Conservation (phyloP, 2,329 filamentous ascomycete species). For the Beauveria sp. region DNA sequence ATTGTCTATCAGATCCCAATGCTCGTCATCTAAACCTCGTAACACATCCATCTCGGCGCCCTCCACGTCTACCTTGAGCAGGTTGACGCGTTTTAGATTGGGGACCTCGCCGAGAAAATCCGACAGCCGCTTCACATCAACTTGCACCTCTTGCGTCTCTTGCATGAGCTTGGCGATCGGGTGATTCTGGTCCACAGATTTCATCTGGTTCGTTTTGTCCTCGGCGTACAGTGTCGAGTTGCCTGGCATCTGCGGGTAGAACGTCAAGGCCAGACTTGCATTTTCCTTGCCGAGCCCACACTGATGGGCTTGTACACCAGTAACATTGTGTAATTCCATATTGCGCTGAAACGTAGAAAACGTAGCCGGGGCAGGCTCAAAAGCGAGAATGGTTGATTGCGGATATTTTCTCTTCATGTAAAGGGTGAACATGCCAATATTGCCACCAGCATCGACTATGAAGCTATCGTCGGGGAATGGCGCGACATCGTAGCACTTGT, state of each 20-base stretch:
- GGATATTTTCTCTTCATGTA: conserved; percentile 21
- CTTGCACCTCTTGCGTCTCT: conserved; percentile 9
- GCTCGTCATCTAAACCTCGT: conserved; percentile 16
- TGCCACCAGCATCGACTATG: conserved; percentile 20
- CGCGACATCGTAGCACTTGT: conserved; percentile 17
- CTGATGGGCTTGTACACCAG: conserved; percentile 11
- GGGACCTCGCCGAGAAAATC: conserved; percentile 11
- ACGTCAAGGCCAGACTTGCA: conserved; percentile 13
- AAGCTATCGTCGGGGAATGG: conserved; percentile 12
- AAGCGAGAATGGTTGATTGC: conserved; percentile 18
- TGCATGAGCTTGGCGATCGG: conserved; percentile 5
- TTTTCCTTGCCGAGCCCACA: conserved; percentile 12
- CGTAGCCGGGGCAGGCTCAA: conserved; percentile 19
- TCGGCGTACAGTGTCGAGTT: conserved; percentile 17
- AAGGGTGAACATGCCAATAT: conserved; percentile 21
- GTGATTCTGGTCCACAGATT: neutral
- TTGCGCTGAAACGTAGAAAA: conserved; percentile 16
- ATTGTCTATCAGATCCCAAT: conserved; percentile 17
- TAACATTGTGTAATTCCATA: conserved; percentile 13
- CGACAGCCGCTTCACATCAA: conserved; percentile 16
- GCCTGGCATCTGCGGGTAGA: conserved; percentile 17
- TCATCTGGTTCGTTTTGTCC: conserved; percentile 12
- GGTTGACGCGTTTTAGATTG: conserved; percentile 16
- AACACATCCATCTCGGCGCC: conserved; percentile 20
- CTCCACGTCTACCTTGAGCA: conserved; percentile 23